Evolutionary conservation across 352 stramenopile genomes (phyloP).

Genomic region (Phytophthora sp.): DNA sequence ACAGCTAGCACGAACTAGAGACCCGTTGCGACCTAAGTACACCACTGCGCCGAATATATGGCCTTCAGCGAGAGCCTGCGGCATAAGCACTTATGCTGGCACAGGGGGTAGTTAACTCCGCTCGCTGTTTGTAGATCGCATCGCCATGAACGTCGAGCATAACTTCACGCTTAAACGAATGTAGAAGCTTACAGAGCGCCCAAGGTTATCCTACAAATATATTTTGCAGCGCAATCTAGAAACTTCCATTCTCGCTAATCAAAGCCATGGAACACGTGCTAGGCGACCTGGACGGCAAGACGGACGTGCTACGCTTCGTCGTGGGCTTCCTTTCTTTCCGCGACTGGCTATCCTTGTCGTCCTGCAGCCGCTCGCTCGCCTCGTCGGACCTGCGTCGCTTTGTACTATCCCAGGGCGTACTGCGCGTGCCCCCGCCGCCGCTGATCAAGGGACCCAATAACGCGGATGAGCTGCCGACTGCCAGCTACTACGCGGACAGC

Average conservation of each 20-base stretch:
- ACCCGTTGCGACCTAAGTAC: too few species aligned
- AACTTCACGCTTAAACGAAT: too few species aligned
- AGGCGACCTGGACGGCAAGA: constrained; percentile 49
- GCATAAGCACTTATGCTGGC: too few species aligned
- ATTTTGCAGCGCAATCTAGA: neutral
- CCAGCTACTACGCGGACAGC: constrained; percentile 43
- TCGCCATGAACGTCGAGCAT: too few species aligned
- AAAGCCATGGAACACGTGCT: constrained; percentile 38
- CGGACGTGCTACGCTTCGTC: constrained; percentile 48
- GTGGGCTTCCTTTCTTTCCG: constrained; percentile 47
- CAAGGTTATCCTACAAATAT: neutral
- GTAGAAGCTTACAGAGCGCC: too few species aligned
- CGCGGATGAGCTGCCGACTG: constrained; percentile 21
- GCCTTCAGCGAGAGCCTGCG: too few species aligned
- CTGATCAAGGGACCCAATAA: constrained; percentile 4
- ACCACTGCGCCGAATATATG: too few species aligned
- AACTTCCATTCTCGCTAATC: neutral
- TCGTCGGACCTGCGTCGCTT: constrained; percentile 51
- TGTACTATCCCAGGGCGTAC: constrained; percentile 45
- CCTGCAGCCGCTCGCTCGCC: constrained; percentile 36
- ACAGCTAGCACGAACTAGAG: too few species aligned
- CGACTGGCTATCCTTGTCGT: constrained; percentile 47
- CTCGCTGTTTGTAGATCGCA: too few species aligned
- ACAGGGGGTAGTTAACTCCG: too few species aligned
- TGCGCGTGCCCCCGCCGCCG: constrained; percentile 45